These are phyloP conservation scores for Sclerotinia trifoliorum DNA, from an alignment of 2,329 filamentous ascomycete genomes.

Conservation along the genomic window DNA sequence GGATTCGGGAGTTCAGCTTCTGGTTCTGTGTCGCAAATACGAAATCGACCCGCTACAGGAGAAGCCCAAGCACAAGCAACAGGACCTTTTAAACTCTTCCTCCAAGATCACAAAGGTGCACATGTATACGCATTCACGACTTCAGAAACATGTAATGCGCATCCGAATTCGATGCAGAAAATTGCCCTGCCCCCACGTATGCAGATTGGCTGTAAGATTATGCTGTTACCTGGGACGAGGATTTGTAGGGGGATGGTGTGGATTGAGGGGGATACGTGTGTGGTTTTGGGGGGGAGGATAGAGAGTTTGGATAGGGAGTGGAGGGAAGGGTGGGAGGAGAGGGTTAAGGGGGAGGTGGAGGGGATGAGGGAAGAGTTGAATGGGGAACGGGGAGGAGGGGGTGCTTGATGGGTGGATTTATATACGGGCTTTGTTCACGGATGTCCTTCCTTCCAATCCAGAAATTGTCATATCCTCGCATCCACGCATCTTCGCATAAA, in stretches of 20 bases:
- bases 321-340: constrained; percentile 67
- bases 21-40: constrained; percentile 26
- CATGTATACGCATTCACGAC: constrained; percentile 74
- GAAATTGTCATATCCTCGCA: too few relatives aligned
- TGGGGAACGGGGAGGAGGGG: background rate
- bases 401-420: too few relatives aligned
- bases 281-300: constrained; percentile 84
- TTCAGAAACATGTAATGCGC: constrained; percentile 31
- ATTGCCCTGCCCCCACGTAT: constrained; percentile 58
- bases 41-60: constrained; percentile 27
- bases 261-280: constrained; percentile 65
- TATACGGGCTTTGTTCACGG: too few relatives aligned
- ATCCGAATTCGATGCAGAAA: constrained; percentile 56
- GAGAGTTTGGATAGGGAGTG: constrained; percentile 78
- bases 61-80: too few relatives aligned
- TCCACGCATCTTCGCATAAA: too few relatives aligned
- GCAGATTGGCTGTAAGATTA: constrained; percentile 77
- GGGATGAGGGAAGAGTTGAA: background rate
- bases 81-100: constrained; percentile 72
- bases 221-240: constrained; percentile 65
- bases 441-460: too few relatives aligned
- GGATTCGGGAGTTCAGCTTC: background rate
- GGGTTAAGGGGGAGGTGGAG: constrained; percentile 60
- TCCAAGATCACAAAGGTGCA: constrained; percentile 75
- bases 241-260: constrained; percentile 77